Conservation (phyloP, 2,329 filamentous ascomycete genomes). For the Arthroderma uncinatum region DNA sequence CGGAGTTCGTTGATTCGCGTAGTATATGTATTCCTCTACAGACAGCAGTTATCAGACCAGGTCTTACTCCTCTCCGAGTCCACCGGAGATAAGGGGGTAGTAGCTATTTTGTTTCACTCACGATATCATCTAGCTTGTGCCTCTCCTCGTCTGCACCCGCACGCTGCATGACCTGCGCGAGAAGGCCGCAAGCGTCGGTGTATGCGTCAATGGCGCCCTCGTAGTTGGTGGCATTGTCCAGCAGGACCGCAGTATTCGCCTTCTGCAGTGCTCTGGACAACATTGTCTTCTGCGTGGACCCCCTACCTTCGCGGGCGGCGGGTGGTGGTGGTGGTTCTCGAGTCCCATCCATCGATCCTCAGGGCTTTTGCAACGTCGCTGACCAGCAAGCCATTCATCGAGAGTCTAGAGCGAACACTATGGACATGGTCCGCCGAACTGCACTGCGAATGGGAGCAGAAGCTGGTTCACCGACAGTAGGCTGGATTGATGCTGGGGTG, state of each 20-base stretch:
- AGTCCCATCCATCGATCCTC: not conserved
- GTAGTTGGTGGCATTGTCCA: slow-evolving; percentile 93
- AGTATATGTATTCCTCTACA: slow-evolving; percentile 74
- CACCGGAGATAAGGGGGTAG: too few relatives aligned
- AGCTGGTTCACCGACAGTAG: not conserved
- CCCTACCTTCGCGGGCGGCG: slow-evolving; percentile 19
- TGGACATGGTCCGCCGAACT: not conserved
- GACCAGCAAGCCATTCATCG: slow-evolving; percentile 1
- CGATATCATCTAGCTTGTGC: slow-evolving; percentile 78
- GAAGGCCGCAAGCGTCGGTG: slow-evolving; percentile 72
- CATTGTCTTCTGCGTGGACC: slow-evolving; percentile 84
- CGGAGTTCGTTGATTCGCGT: slow-evolving; percentile 79
- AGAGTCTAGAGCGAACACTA: not conserved
- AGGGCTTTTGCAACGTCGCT: not conserved
- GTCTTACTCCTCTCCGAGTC: too few relatives aligned
- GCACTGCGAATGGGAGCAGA: not conserved
- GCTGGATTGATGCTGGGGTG: not conserved
- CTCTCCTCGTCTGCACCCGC: slow-evolving; percentile 79
- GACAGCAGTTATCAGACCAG: too few relatives aligned
- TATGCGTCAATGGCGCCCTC: slow-evolving; percentile 86
- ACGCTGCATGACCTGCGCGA: slow-evolving; percentile 76
- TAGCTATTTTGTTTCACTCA: too few relatives aligned
- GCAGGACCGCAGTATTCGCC: slow-evolving; percentile 85
- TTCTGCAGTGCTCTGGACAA: slow-evolving; percentile 90
- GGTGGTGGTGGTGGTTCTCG: not conserved